These are phyloP conservation scores for Candida montana DNA, from an alignment of 805 yeast species.

Conservation along the genomic window DNA sequence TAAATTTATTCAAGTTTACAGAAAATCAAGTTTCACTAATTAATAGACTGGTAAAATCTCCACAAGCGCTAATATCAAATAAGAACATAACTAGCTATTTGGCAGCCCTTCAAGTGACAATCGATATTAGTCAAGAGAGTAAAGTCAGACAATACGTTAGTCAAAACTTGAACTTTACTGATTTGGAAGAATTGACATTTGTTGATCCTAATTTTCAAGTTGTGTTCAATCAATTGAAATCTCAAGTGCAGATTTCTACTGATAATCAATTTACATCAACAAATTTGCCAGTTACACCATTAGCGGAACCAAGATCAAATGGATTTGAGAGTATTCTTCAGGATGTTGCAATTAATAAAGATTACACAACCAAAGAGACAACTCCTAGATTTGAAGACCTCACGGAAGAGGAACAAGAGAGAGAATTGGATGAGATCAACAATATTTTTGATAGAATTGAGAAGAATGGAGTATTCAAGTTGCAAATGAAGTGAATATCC, in stretches of 20 bases:
- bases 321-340: background rate
- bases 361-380: background rate
- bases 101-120: slow-evolving; percentile 14
- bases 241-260: background rate
- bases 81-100: slow-evolving; percentile 5
- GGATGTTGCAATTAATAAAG: background rate
- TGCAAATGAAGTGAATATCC: slow-evolving; percentile 20
- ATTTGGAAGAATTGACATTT: slow-evolving; percentile 3
- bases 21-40: slow-evolving; percentile 17
- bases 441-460: slow-evolving; percentile 22
- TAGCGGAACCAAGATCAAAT: background rate
- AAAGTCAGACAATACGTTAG: slow-evolving; percentile 15
- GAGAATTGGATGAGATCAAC: slow-evolving; percentile 22
- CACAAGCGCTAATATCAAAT: background rate
- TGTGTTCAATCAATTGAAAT: slow-evolving; percentile 2
- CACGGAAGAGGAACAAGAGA: slow-evolving; percentile 22
- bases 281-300: background rate
- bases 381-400: slow-evolving; percentile 23
- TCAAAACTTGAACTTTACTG: slow-evolving; percentile 10
- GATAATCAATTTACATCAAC: background rate
- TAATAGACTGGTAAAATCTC: slow-evolving; percentile 11
- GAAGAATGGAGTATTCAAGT: slow-evolving; percentile 23
- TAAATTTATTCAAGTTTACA: slow-evolving; percentile 21
- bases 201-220: slow-evolving; percentile 17
- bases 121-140: slow-evolving; percentile 32